phyloP scores from a whole-genome alignment of 345 rosid genomes.

The Eucalyptus sp. region DNA sequence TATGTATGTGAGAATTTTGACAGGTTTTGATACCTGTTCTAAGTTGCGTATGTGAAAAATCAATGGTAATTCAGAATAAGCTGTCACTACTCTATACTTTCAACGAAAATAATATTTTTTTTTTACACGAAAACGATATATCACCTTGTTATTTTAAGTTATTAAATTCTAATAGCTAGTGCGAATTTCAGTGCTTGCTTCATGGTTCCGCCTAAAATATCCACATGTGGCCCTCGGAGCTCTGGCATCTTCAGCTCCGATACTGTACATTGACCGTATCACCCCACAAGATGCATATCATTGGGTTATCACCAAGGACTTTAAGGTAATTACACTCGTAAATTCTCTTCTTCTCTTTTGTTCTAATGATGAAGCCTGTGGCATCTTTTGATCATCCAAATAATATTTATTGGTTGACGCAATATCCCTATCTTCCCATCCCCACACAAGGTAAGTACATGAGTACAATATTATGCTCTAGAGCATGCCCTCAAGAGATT shows the following conservation, averaged over 20 bases:
- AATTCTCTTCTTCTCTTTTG: background rate
- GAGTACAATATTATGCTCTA: background rate
- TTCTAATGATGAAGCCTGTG: background rate
- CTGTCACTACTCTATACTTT: background rate
- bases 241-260: background rate
- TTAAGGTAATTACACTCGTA: background rate
- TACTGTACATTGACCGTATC: background rate
- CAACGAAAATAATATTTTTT: background rate
- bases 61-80: background rate
- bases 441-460: background rate
- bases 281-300: background rate
- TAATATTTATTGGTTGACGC: background rate
- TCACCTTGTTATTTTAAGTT: background rate
- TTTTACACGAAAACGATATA: background rate
- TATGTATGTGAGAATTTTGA: background rate
- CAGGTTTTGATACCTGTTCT: background rate
- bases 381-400: background rate
- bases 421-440: background rate
- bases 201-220: background rate
- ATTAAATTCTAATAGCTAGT: background rate
- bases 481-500: background rate
- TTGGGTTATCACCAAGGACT: background rate
- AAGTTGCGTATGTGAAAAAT: background rate
- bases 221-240: background rate
- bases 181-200: background rate